phyloP scores from a whole-genome alignment of 2,329 filamentous ascomycete species.

The Beauveria sp. region DNA sequence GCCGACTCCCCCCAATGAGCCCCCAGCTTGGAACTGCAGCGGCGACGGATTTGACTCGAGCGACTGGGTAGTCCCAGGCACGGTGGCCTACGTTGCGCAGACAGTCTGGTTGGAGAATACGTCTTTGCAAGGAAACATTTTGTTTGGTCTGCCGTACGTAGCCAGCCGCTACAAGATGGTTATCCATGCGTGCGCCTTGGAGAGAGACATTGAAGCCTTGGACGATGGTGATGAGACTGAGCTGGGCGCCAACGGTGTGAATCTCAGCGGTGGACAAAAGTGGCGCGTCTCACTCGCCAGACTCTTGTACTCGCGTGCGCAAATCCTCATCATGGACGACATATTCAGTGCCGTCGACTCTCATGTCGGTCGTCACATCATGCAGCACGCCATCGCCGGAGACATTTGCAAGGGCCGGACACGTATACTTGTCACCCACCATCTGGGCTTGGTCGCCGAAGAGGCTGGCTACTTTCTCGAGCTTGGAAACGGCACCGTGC shows the following conservation, averaged over 20 bases:
- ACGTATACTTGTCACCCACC: conserved; percentile 72
- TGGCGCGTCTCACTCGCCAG: conserved; percentile 76
- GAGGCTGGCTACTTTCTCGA: conserved; percentile 67
- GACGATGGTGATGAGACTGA: conserved; percentile 70
- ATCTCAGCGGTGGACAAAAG: conserved; percentile 74
- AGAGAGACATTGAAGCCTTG: conserved; percentile 69
- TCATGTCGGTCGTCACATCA: conserved; percentile 71
- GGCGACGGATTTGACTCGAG: conserved; percentile 54
- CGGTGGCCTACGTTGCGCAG: conserved; percentile 69
- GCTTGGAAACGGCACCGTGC: conserved; percentile 58
- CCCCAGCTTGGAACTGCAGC: conserved; percentile 22
- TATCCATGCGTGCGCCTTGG: conserved; percentile 62
- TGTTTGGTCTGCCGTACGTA: conserved; percentile 66
- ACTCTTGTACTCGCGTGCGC: conserved; percentile 70
- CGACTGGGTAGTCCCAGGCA: conserved; percentile 59
- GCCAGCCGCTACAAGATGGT: conserved; percentile 63
- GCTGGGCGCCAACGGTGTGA: conserved; percentile 78
- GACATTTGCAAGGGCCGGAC: conserved; percentile 63
- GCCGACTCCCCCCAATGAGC: conserved; percentile 44
- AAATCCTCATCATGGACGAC: conserved; percentile 71
- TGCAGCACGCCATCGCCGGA: conserved; percentile 66
- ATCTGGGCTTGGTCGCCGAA: conserved; percentile 62
- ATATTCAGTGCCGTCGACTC: conserved; percentile 79
- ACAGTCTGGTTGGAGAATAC: conserved; percentile 83
- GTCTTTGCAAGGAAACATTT: conserved; percentile 67